Conservation (phyloP, 177 flowering plant species). For the Telopea speciosissima region DNA sequence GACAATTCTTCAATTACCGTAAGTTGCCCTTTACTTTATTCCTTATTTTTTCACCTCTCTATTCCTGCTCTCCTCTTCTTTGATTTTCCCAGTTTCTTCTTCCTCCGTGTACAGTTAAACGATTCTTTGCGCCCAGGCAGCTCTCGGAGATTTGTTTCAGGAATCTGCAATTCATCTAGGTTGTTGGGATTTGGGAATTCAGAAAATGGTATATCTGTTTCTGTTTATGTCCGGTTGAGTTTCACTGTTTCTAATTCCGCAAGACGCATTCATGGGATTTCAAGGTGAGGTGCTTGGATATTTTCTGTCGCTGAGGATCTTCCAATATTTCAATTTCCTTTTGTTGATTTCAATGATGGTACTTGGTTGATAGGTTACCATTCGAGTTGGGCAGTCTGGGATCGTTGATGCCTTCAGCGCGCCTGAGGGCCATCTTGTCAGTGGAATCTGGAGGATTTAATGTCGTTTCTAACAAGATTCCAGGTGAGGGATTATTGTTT, state of each 20-base stretch:
- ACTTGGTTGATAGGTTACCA: constrained; percentile 29
- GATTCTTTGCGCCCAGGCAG: constrained; percentile 19
- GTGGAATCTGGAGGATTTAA: neutral
- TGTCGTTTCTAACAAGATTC: too few relatives aligned
- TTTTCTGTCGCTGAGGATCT: neutral
- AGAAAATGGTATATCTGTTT: constrained; percentile 20
- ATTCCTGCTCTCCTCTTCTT: neutral
- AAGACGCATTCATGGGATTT: constrained; percentile 20
- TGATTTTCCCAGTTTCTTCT: neutral
- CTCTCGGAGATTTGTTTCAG: constrained; percentile 30
- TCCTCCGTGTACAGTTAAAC: constrained; percentile 18
- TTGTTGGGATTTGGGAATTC: constrained; percentile 13
- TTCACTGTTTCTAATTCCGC: constrained; percentile 12
- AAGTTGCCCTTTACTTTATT: neutral
- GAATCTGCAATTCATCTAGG: constrained; percentile 16
- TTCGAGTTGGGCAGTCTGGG: constrained; percentile 36
- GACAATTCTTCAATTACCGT: constrained; percentile 18
- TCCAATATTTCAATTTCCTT: neutral
- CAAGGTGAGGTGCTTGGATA: constrained; percentile 11
- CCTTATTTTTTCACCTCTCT: neutral
- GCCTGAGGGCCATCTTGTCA: constrained; percentile 11
- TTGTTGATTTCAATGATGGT: neutral
- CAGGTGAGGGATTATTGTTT: too few relatives aligned
- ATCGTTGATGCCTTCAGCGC: constrained; percentile 49
- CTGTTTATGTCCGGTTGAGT: neutral